Conservation (phyloP, 768 basidiomycete genomes). For the Rhodotorula babjevae region DNA sequence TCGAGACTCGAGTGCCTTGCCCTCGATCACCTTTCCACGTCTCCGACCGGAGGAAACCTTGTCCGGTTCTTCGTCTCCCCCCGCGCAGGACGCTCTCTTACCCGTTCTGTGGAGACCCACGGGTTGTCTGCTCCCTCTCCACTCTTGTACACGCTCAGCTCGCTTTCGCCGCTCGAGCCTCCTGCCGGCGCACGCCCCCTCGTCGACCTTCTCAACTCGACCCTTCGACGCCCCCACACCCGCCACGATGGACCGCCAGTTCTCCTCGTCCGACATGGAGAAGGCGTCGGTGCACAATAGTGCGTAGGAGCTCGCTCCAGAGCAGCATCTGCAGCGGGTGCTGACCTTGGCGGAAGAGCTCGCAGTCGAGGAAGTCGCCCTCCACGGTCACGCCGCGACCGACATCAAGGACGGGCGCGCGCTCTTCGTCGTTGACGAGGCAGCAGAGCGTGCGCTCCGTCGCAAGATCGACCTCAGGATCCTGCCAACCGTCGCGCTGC, state of each 20-base stretch:
- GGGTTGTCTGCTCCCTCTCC: background rate
- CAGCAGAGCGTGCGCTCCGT: constrained; percentile 5
- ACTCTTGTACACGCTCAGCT: background rate
- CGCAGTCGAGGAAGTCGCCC: constrained; percentile 26
- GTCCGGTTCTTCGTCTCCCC: too few species aligned
- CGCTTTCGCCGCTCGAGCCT: too few species aligned
- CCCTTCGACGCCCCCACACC: background rate
- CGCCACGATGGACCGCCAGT: background rate
- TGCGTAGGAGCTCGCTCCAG: too few species aligned
- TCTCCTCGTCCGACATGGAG: background rate
- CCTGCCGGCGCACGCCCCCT: too few species aligned
- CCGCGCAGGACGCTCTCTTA: too few species aligned
- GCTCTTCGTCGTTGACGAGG: constrained; percentile 18
- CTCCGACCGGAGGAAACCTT: too few species aligned
- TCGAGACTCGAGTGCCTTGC: too few species aligned
- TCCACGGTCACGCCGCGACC: constrained; percentile 34
- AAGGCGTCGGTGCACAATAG: constrained; percentile 4
- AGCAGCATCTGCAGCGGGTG: too few species aligned
- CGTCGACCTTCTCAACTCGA: background rate
- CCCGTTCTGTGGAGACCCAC: too few species aligned
- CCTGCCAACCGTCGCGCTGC: constrained; percentile 13
- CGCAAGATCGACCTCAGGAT: constrained; percentile 32
- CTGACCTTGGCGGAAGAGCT: background rate
- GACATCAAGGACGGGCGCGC: constrained; percentile 28
- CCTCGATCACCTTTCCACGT: too few species aligned